Evolutionary conservation across 2,329 filamentous ascomycete species (phyloP), one percentile per base, ranked within the genome.

Genomic region (Aotearoamyces nothofagi): DNA sequence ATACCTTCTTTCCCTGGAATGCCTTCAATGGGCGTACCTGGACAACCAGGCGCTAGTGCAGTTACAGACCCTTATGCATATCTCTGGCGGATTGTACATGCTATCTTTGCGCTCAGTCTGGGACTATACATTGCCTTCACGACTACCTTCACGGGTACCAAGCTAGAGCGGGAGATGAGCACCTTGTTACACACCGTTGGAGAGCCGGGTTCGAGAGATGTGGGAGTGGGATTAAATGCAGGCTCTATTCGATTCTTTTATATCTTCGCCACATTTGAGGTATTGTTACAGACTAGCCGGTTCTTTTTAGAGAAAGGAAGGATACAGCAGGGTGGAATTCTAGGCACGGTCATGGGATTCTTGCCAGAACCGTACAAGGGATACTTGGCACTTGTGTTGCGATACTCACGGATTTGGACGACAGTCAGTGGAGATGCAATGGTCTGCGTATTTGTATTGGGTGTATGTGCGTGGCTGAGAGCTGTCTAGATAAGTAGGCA

Each of bases 201-300:
- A 12, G 22, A 24, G 22, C n/a, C n/a, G n/a, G 12, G 12, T 13
- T 24, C 38, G 34, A 15, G 35, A 24, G 27, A 34, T 30, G 34
- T 36, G 27, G 36, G 39, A 20, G 31, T 43, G 33, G 36, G 47
- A 31, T 40, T 56, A 30, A 50, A 51, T 29, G 46, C 48, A 32
- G 46, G 52, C 17, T 47, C 59, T 22, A 57, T 57, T 25, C 61
- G 63, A 36, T 76, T 84, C 53, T 84, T 87, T 52, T 82, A 74
- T 58, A 64, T 79, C n/a, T 90, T 87, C 47, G 75, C 78, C 5
- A 82, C 79, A 1, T 74, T 70, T 17, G 79, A 90, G 55, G 63
- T 81, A 8, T 49, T 81, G 30, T 57, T 87, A 37, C 69, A 87
- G 38, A 77, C 71, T 2, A 73, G 68, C 16, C 61, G 79, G 14